Conservation (phyloP, 2,329 filamentous ascomycete genomes). For the Hyphodiscus sp. region DNA sequence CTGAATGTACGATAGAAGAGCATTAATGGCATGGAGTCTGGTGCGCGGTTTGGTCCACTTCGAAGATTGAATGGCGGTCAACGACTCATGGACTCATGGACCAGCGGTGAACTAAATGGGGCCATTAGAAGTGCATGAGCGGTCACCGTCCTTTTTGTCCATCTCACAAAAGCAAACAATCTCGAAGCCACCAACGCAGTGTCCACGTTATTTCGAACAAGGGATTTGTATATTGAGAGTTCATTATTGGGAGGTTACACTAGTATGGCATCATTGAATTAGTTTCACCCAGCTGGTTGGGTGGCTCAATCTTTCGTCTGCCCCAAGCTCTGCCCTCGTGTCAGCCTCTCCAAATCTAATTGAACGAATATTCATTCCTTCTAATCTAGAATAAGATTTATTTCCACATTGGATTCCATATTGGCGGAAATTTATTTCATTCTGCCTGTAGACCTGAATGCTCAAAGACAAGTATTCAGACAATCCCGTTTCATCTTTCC, state of each 20-base stretch:
- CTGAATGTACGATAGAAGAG: slow-evolving; percentile 29
- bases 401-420: neutral
- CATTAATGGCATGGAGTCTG: slow-evolving; percentile 27
- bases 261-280: neutral
- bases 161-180: neutral
- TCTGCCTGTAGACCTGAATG: neutral
- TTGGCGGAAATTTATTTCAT: neutral
- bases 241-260: neutral
- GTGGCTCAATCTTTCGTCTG: neutral
- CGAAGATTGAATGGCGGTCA: slow-evolving; percentile 15
- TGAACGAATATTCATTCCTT: slow-evolving; percentile 7
- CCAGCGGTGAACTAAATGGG: slow-evolving; percentile 76
- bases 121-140: slow-evolving; percentile 59
- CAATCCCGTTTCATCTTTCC: too few species aligned
- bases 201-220: neutral
- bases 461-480: neutral
- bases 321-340: slow-evolving; percentile 16
- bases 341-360: slow-evolving; percentile 18
- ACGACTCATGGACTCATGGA: slow-evolving; percentile 38
- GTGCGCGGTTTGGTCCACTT: slow-evolving; percentile 4
- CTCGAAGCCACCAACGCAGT: neutral
- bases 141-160: neutral
- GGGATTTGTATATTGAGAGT: neutral
- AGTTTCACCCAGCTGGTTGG: neutral
- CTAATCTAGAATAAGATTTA: neutral